Percentiles rank a stretch among this genome's conserved stretches.
Evolutionary conservation across 176 grass and related monocot genomes (phyloP).

Genomic region (Tillandsia fasciculata): DNA sequence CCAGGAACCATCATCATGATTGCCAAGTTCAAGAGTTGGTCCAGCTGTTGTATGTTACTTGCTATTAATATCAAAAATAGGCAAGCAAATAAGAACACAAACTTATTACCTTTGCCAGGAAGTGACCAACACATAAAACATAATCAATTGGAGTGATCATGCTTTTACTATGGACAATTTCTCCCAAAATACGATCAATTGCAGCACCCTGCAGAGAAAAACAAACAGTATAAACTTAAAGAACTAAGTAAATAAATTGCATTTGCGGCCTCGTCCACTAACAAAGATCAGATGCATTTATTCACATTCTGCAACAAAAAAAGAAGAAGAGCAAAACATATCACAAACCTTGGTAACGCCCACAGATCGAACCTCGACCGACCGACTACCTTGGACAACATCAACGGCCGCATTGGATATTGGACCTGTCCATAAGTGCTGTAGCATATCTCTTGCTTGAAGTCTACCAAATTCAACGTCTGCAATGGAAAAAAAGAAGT

Average conservation of each 20-base stretch:
- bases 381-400: slow-evolving; percentile 97
- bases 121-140: slow-evolving; percentile 92
- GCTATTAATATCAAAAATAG: not conserved
- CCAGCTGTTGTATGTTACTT: too few relatives aligned
- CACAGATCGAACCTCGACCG: slow-evolving; percentile 95
- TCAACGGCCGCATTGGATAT: slow-evolving; percentile 98
- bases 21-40: too few relatives aligned
- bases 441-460: slow-evolving; percentile 99
- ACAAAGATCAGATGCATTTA: not conserved
- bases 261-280: too few relatives aligned
- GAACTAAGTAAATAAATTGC: too few relatives aligned
- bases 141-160: slow-evolving; percentile 96
- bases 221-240: slow-evolving; percentile 4
- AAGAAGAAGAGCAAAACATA: not conserved
- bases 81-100: not conserved
- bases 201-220: slow-evolving; percentile 69
- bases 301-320: not conserved
- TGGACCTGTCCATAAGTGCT: slow-evolving; percentile 94
- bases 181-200: slow-evolving; percentile 91
- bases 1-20: not conserved
- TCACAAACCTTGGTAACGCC: slow-evolving; percentile 80
- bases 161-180: slow-evolving; percentile 96
- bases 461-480: slow-evolving; percentile 98
- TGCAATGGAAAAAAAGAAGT: slow-evolving; percentile 9
- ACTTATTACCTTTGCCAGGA: slow-evolving; percentile 85